These are phyloP conservation scores for Komagataella pseudopastoris DNA, from an alignment of 805 yeast species.

Conservation along the genomic window DNA sequence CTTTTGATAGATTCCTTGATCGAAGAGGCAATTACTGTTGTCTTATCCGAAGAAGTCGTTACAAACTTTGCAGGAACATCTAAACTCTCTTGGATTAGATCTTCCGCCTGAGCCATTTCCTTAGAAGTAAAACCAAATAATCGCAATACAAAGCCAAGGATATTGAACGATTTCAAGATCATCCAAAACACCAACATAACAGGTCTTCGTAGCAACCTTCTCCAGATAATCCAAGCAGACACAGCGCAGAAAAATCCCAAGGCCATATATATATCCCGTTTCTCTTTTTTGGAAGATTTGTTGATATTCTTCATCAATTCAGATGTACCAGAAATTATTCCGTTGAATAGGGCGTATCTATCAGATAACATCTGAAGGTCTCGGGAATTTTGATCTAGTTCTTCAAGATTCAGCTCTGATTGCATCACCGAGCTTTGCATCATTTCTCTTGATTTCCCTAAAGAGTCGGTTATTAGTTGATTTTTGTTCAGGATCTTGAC, in stretches of 20 bases:
- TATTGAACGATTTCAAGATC: constrained; percentile 20
- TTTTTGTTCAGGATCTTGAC: constrained; percentile 30
- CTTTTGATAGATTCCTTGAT: not conserved
- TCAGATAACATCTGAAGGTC: constrained; percentile 26
- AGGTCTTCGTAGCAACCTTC: constrained; percentile 31
- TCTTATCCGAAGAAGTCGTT: not conserved
- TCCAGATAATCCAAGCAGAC: constrained; percentile 36
- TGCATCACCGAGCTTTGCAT: constrained; percentile 35
- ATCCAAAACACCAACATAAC: constrained; percentile 32
- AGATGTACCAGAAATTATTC: constrained; percentile 25
- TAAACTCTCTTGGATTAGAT: not conserved
- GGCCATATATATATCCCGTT: constrained; percentile 32
- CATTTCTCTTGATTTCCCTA: constrained; percentile 33
- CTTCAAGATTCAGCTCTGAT: constrained; percentile 34
- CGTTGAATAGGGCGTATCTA: constrained; percentile 26
- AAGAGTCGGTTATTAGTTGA: constrained; percentile 28
- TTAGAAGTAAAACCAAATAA: not conserved
- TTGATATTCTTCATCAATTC: constrained; percentile 36
- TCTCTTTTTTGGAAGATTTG: constrained; percentile 34
- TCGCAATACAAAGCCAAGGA: constrained; percentile 1
- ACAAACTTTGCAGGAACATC: not conserved
- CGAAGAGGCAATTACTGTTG: not conserved
- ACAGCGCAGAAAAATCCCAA: constrained; percentile 30
- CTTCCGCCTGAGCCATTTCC: not conserved
- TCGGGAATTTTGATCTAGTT: constrained; percentile 30